phyloP scores from a whole-genome alignment of 208 protist genomes.

The Trypanosoma melophagium region DNA sequence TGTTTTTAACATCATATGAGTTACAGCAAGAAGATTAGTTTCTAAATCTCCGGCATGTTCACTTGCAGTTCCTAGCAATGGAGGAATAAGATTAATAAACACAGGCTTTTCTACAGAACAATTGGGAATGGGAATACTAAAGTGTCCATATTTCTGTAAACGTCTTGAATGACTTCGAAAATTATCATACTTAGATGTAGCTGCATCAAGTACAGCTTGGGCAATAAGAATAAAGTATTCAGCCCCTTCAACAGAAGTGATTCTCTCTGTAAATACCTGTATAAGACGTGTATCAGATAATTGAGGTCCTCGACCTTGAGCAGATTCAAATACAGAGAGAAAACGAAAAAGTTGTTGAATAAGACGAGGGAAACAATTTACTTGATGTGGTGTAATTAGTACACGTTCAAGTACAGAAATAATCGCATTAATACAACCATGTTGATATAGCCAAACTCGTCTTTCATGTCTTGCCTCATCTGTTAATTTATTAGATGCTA shows the following conservation, averaged over 20 bases:
- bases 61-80: slow-evolving; percentile 44
- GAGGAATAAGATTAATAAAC: slow-evolving; percentile 74
- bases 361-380: slow-evolving; percentile 42
- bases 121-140: slow-evolving; percentile 43
- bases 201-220: slow-evolving; percentile 66
- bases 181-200: slow-evolving; percentile 48
- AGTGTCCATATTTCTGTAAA: slow-evolving; percentile 38
- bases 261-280: slow-evolving; percentile 33
- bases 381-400: slow-evolving; percentile 31
- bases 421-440: slow-evolving; percentile 58
- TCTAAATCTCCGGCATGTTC: slow-evolving; percentile 39
- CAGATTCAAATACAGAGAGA: slow-evolving; percentile 67
- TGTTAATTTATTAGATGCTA: slow-evolving; percentile 30
- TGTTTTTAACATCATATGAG: slow-evolving; percentile 49
- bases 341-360: slow-evolving; percentile 74
- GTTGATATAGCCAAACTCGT: slow-evolving; percentile 56
- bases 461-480: slow-evolving; percentile 47
- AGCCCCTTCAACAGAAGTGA: slow-evolving; percentile 40
- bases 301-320: slow-evolving; percentile 45
- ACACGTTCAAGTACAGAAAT: slow-evolving; percentile 47
- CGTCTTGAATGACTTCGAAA: slow-evolving; percentile 19
- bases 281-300: slow-evolving; percentile 57
- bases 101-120: slow-evolving; percentile 69
- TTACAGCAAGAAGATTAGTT: slow-evolving; percentile 45
- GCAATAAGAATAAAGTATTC: slow-evolving; percentile 69